phyloP scores from a whole-genome alignment of 306 rosid species.

The Castanea sativa region DNA sequence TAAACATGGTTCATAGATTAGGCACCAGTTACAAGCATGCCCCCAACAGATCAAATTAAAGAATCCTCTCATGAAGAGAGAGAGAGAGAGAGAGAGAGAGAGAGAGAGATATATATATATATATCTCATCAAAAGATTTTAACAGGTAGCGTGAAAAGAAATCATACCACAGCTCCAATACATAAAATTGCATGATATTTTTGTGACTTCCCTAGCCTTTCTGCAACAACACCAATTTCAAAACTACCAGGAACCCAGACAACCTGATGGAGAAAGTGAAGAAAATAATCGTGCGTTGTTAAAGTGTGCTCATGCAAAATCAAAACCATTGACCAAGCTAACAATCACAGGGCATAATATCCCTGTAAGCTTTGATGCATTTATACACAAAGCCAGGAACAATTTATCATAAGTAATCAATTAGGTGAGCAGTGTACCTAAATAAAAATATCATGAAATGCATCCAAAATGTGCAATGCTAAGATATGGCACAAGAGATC shows the following conservation, averaged over 20 bases:
- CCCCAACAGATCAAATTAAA: not conserved
- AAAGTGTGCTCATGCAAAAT: slow-evolving; percentile 12
- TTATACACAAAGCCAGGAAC: not conserved
- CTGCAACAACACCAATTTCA: slow-evolving; percentile 82
- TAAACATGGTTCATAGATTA: slow-evolving; percentile 18
- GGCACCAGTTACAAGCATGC: not conserved
- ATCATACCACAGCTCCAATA: slow-evolving; percentile 94
- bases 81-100: too few relatives aligned
- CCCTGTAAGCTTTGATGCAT: not conserved
- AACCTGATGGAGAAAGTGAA: slow-evolving; percentile 47
- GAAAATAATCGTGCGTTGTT: slow-evolving; percentile 15
- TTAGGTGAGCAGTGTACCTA: too few relatives aligned
- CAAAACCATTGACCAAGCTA: slow-evolving; percentile 2
- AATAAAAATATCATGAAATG: too few relatives aligned
- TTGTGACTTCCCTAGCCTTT: slow-evolving; percentile 66
- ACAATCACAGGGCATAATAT: not conserved
- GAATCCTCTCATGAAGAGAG: not conserved
- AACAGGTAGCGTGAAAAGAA: slow-evolving; percentile 1
- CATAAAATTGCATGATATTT: slow-evolving; percentile 80
- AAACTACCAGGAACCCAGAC: slow-evolving; percentile 98
- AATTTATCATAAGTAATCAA: not conserved
- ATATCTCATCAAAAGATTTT: not conserved
- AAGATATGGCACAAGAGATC: not conserved
- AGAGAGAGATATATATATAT: too few relatives aligned
- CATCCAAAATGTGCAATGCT: not conserved